Evolutionary conservation across 805 yeast genomes (phyloP).

Genomic region (Candida multigemmis): DNA sequence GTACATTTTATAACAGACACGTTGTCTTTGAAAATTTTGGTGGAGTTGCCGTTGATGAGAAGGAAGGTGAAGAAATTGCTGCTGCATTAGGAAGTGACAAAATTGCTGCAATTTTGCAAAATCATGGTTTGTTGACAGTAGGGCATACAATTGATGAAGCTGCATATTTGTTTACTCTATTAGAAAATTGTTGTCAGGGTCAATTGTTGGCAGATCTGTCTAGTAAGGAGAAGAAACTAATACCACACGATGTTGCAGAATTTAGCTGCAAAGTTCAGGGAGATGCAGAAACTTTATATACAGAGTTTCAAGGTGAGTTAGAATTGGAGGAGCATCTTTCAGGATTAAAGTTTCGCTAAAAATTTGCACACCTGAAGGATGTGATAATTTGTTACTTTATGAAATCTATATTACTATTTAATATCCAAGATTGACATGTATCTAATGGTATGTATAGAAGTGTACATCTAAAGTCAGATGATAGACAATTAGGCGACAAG

Average conservation of each 20-base stretch:
- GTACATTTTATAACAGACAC: conserved; percentile 57
- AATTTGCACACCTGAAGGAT: too few relatives aligned
- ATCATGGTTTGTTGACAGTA: conserved; percentile 26
- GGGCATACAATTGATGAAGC: conserved; percentile 28
- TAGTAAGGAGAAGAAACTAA: too few relatives aligned
- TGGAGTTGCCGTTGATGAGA: conserved; percentile 52
- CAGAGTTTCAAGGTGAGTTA: conserved; percentile 66
- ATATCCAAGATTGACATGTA: too few relatives aligned
- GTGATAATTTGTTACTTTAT: too few relatives aligned
- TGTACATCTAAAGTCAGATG: too few relatives aligned
- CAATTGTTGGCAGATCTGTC: conserved; percentile 20
- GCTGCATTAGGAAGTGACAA: conserved; percentile 19
- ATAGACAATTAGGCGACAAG: too few relatives aligned
- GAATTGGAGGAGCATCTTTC: too few relatives aligned
- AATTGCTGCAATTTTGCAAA: conserved; percentile 19
- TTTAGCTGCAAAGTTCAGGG: too few relatives aligned
- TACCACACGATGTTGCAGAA: too few relatives aligned
- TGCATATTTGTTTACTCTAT: conserved; percentile 20
- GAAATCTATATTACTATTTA: too few relatives aligned
- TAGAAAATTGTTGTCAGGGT: conserved; percentile 22
- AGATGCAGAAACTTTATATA: conserved; percentile 63
- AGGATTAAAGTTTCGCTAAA: too few relatives aligned
- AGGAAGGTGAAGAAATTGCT: conserved; percentile 23
- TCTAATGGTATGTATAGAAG: too few relatives aligned
- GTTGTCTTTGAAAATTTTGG: conserved; percentile 64